A percentile compares a stretch with the other conserved stretches of the same genome.
Conservation (phyloP, 345 rosid genomes). For the Arabis hirsuta region DNA sequence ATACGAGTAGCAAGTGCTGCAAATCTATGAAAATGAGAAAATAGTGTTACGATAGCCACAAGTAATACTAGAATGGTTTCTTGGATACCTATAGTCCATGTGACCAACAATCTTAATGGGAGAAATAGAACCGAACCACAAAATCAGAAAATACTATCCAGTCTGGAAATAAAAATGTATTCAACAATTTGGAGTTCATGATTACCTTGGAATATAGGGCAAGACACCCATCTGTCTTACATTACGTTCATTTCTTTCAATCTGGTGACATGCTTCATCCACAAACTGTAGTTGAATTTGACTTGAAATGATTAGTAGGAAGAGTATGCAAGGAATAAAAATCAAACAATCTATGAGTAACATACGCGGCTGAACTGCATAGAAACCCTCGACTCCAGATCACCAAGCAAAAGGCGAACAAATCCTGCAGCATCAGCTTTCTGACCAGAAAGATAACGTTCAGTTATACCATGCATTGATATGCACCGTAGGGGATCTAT, state of each 20-base stretch:
- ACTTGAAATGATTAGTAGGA: slow-evolving; percentile 35
- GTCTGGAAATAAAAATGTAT: slow-evolving; percentile 2
- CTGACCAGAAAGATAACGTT: slow-evolving; percentile 95
- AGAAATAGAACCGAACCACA: slow-evolving; percentile 10
- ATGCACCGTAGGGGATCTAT: slow-evolving; percentile 97
- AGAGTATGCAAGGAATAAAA: slow-evolving; percentile 14
- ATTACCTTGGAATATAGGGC: slow-evolving; percentile 90
- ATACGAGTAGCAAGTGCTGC: slow-evolving; percentile 98
- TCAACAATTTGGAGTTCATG: slow-evolving; percentile 2
- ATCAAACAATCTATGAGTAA: slow-evolving; percentile 33
- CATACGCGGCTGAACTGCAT: slow-evolving; percentile 89
- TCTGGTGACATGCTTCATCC: slow-evolving; percentile 98
- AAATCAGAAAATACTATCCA: neutral
- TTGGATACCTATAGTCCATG: slow-evolving; percentile 14
- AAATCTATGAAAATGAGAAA: slow-evolving; percentile 57
- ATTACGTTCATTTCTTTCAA: slow-evolving; percentile 92
- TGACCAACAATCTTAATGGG: slow-evolving; percentile 18
- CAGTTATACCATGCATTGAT: slow-evolving; percentile 99
- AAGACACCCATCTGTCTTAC: slow-evolving; percentile 88
- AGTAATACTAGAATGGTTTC: slow-evolving; percentile 10
- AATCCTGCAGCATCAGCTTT: slow-evolving; percentile 99
- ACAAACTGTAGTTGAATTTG: slow-evolving; percentile 66
- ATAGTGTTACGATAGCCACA: slow-evolving; percentile 20
- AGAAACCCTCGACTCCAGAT: slow-evolving; percentile 89
- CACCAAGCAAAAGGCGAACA: slow-evolving; percentile 96